A percentile compares a stretch with the other conserved stretches of the same genome.
These are phyloP conservation scores for Komagataella mondaviorum DNA, from an alignment of 805 yeast species.

Conservation along the genomic window DNA sequence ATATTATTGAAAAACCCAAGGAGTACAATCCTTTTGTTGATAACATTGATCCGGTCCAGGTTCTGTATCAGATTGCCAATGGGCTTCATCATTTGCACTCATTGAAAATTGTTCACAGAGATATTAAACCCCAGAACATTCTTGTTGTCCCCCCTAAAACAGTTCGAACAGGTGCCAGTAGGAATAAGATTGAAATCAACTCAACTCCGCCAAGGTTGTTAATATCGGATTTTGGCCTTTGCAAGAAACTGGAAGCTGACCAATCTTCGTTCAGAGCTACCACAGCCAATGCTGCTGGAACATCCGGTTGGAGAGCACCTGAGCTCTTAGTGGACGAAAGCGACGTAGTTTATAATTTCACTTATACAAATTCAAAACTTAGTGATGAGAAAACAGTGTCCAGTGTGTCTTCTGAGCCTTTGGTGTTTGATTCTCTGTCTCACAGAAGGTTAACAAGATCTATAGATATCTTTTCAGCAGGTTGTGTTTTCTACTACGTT, in stretches of 20 bases:
- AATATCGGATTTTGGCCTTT: conserved; percentile 92
- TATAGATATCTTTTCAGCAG: conserved; percentile 86
- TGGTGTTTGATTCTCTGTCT: conserved; percentile 24
- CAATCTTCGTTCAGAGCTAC: conserved; percentile 92
- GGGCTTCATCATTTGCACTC: conserved; percentile 84
- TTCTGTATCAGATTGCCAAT: conserved; percentile 62
- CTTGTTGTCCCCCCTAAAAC: conserved; percentile 62
- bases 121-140: conserved; percentile 88
- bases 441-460: conserved; percentile 69
- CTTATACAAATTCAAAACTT: not conserved
- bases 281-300: conserved; percentile 88
- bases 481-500: conserved; percentile 86
- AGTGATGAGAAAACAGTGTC: not conserved
- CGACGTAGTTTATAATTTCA: conserved; percentile 8
- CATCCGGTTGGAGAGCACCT: conserved; percentile 98
- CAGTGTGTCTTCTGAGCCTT: conserved; percentile 12
- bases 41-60: conserved; percentile 27
- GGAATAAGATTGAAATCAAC: not conserved
- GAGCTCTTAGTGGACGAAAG: conserved; percentile 45
- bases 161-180: not conserved
- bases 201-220: conserved; percentile 32
- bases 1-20: conserved; percentile 49
- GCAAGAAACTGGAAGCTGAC: conserved; percentile 82
- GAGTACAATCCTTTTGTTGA: conserved; percentile 22
- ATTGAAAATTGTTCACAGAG: conserved; percentile 86